These are phyloP conservation scores for Arabidopsis lyrata DNA, from an alignment of 441 rosid genomes.

Conservation along the genomic window DNA sequence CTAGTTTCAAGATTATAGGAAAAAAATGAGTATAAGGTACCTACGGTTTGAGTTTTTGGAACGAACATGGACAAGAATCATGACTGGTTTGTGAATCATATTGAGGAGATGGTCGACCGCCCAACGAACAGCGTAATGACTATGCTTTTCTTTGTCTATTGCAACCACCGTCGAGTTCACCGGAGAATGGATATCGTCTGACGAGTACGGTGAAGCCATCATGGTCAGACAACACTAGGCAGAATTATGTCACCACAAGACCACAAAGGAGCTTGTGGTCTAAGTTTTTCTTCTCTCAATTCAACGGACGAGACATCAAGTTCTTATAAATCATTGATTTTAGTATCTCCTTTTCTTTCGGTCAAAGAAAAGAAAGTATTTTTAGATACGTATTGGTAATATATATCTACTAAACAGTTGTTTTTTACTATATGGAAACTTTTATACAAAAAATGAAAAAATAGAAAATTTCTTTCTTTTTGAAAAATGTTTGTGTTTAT, in stretches of 20 bases:
- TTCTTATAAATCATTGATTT: background rate
- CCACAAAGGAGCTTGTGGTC: background rate
- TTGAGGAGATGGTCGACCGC: conserved; percentile 68
- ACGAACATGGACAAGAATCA: conserved; percentile 69
- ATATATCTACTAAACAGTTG: background rate
- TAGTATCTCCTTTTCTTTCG: background rate
- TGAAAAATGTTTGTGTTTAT: background rate
- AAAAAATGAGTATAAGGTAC: conserved; percentile 47
- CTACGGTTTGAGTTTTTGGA: conserved; percentile 62
- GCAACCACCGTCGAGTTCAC: conserved; percentile 66
- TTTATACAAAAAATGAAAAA: too few species aligned
- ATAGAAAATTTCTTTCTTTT: too few species aligned
- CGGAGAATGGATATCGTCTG: conserved; percentile 43
- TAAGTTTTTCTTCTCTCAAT: conserved; percentile 5
- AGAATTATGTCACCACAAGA: background rate
- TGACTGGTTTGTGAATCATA: conserved; percentile 43
- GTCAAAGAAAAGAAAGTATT: background rate
- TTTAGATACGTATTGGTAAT: conserved; percentile 5
- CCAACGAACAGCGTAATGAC: conserved; percentile 83
- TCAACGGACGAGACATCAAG: background rate
- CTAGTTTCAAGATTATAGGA: background rate
- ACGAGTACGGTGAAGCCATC: conserved; percentile 46
- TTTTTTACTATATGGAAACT: background rate
- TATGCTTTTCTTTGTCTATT: conserved; percentile 77
- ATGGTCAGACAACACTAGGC: conserved; percentile 5